Percentiles rank a stretch among this genome's conserved stretches.
phyloP scores from a whole-genome alignment of 164 flowering plant species.

The Aristolochia fimbriata region DNA sequence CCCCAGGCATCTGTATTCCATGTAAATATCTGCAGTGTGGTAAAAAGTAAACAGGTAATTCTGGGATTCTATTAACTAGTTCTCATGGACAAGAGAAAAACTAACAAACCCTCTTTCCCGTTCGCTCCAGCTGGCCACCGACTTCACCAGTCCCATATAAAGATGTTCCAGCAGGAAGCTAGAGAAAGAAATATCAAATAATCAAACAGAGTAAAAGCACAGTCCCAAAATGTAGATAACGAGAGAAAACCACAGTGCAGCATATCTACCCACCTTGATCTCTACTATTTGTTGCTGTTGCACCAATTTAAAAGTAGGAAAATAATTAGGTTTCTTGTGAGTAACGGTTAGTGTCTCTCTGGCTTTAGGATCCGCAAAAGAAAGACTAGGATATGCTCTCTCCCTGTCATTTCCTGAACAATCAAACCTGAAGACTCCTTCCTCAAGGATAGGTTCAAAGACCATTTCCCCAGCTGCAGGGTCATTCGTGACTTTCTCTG shows the following conservation, averaged over 20 bases:
- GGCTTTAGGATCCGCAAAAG: slow-evolving; percentile 43
- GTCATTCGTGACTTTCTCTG: slow-evolving; percentile 20
- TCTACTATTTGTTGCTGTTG: slow-evolving; percentile 55
- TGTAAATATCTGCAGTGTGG: slow-evolving; percentile 47
- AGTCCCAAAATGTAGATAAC: background rate
- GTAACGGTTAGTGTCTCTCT: slow-evolving; percentile 50
- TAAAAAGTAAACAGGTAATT: slow-evolving; percentile 4
- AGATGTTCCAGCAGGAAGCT: slow-evolving; percentile 78
- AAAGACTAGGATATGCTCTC: slow-evolving; percentile 72
- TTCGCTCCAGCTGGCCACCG: slow-evolving; percentile 86
- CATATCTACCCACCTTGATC: slow-evolving; percentile 39
- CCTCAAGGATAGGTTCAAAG: slow-evolving; percentile 69
- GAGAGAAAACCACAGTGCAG: slow-evolving; percentile 3
- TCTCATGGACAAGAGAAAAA: background rate
- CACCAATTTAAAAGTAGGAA: slow-evolving; percentile 50
- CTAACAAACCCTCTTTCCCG: slow-evolving; percentile 66
- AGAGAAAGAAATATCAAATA: slow-evolving; percentile 3
- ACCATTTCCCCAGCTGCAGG: slow-evolving; percentile 46
- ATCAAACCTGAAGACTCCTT: slow-evolving; percentile 88
- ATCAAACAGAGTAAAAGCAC: slow-evolving; percentile 1
- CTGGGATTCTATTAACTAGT: no score
- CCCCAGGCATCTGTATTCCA: slow-evolving; percentile 94
- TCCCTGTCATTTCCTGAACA: slow-evolving; percentile 55
- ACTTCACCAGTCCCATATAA: slow-evolving; percentile 94
- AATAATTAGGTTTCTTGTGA: slow-evolving; percentile 38